phyloP scores from a whole-genome alignment of 305 asterid genomes.

The Fraxinus xanthoxyloides region DNA sequence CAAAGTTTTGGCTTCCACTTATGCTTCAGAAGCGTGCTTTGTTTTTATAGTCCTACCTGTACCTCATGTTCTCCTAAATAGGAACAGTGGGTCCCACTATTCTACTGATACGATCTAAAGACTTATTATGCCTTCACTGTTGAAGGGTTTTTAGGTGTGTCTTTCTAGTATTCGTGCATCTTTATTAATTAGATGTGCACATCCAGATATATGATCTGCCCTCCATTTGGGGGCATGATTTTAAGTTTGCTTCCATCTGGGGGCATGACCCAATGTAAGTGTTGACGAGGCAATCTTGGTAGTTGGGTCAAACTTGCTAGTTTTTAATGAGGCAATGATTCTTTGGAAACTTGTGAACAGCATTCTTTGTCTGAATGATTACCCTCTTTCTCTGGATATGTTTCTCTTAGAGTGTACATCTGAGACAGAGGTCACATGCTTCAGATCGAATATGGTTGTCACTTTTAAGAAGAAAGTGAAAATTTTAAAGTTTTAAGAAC shows the following conservation, averaged over 20 bases:
- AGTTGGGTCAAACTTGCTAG: neutral
- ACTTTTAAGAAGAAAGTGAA: neutral
- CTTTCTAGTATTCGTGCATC: neutral
- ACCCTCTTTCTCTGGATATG: neutral
- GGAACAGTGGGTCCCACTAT: neutral
- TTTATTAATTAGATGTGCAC: neutral
- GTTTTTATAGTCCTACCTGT: neutral
- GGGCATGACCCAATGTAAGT: neutral
- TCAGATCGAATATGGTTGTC: neutral
- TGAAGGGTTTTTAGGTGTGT: neutral
- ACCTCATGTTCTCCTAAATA: neutral
- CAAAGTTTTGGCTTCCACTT: neutral
- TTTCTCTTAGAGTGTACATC: neutral
- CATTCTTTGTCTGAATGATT: neutral
- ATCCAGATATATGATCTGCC: neutral
- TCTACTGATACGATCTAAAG: neutral
- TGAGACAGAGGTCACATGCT: neutral
- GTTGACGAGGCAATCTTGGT: neutral
- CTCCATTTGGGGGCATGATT: neutral
- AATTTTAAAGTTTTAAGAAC: neutral
- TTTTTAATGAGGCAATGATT: neutral
- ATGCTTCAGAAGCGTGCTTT: neutral
- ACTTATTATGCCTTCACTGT: neutral
- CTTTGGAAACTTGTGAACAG: neutral
- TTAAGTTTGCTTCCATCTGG: neutral